Evolutionary conservation across 1,139 yeast genomes (phyloP).

Genomic region (Taphrina flavorubra): DNA sequence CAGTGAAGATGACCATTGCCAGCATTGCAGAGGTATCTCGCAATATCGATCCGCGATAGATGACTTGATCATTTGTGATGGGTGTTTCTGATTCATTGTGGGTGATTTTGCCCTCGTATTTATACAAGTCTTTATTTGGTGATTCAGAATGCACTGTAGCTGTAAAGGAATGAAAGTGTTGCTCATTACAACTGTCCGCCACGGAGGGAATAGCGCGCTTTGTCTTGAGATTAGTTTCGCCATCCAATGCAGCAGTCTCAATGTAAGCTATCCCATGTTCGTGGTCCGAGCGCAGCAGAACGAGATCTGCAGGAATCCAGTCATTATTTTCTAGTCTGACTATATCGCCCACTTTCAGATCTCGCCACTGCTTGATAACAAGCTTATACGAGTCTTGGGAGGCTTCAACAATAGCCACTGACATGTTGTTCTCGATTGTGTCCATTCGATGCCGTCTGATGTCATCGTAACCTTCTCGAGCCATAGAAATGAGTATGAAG

Average conservation of each 20-base stretch:
- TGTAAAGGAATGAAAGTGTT: slow-evolving; percentile 59
- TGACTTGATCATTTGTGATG: slow-evolving; percentile 75
- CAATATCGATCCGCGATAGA: slow-evolving; percentile 85
- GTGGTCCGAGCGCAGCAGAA: slow-evolving; percentile 70
- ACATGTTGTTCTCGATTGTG: slow-evolving; percentile 76
- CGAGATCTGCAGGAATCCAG: slow-evolving; percentile 90
- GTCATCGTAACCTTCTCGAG: slow-evolving; percentile 93
- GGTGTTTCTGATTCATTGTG: slow-evolving; percentile 58
- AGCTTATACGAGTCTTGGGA: slow-evolving; percentile 21
- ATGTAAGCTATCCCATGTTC: slow-evolving; percentile 76
- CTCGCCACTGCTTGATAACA: slow-evolving; percentile 62
- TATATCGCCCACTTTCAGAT: slow-evolving; percentile 83
- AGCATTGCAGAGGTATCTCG: slow-evolving; percentile 76
- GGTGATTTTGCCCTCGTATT: slow-evolving; percentile 77
- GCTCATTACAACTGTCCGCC: slow-evolving; percentile 59
- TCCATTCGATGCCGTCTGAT: slow-evolving; percentile 86
- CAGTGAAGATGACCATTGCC: slow-evolving; percentile 88
- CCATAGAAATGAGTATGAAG: slow-evolving; percentile 87
- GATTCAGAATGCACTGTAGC: slow-evolving; percentile 71
- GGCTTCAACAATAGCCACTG: slow-evolving; percentile 54
- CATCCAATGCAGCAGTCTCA: slow-evolving; percentile 97
- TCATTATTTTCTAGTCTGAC: slow-evolving; percentile 76
- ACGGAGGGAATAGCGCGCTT: slow-evolving; percentile 70
- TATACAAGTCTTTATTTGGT: slow-evolving; percentile 88
- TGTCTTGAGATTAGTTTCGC: slow-evolving; percentile 89